These are phyloP conservation scores for Citrullus mucosospermus DNA, from an alignment of 306 rosid species.

Conservation along the genomic window DNA sequence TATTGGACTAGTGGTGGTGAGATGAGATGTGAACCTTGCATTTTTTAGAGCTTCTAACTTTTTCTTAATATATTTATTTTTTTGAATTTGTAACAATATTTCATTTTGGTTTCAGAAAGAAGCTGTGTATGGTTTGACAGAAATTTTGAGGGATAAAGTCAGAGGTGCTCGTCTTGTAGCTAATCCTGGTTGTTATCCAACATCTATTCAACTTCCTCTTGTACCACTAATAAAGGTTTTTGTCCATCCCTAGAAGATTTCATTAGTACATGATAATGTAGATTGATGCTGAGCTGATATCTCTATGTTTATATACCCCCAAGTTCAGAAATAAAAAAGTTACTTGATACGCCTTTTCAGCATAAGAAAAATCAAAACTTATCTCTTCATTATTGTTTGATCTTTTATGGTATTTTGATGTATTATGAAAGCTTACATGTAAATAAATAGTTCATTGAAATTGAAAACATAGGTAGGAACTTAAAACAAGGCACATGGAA, in stretches of 20 bases:
- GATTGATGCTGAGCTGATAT: neutral
- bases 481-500: neutral
- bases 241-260: neutral
- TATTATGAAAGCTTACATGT: neutral
- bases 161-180: conserved; percentile 77
- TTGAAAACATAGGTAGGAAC: neutral
- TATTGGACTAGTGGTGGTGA: neutral
- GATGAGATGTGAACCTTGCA: neutral
- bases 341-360: neutral
- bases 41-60: neutral
- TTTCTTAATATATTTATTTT: neutral
- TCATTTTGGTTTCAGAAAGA: conserved; percentile 56
- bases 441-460: neutral
- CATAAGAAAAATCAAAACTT: neutral
- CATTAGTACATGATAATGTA: conserved; percentile 1
- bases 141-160: conserved; percentile 57
- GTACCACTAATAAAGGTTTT: conserved; percentile 79
- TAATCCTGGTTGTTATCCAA: conserved; percentile 97
- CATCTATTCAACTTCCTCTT: conserved; percentile 89
- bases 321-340: no score
- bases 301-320: neutral
- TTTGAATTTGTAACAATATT: conserved; percentile 11
- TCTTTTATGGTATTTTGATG: neutral
- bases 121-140: conserved; percentile 89
- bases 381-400: neutral